Evolutionary conservation across 441 rosid genomes (phyloP), one percentile per base, ranked within the genome.

Genomic region (Populus tomentosa): DNA sequence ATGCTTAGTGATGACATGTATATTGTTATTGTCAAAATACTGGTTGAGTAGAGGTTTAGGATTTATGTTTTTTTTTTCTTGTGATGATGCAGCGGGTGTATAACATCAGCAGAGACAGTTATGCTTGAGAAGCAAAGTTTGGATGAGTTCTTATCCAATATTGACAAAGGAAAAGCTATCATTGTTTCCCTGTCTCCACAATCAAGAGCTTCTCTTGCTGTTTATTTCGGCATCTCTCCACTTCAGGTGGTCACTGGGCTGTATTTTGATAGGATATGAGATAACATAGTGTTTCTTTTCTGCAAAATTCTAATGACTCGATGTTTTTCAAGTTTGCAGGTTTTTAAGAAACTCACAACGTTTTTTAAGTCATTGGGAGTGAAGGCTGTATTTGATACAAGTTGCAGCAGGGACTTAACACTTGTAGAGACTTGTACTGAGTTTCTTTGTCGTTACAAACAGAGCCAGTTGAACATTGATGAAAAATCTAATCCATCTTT

Each of bases 101-200:
- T 96, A 67, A 94, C 99, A n/a, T 90, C 99, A 3, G 98, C 98
- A 1, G 99, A 96, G 87, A 89, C 98, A 0, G 92, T 94, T 75
- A 91, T 96, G 98, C 98, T 96, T 10, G 98, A 96, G 94, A 96
- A 92, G 85, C 98, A 96, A 81, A 92, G 98, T 86, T 87, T 88
- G 83, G 95, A 90, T 38, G 99, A 91, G 80, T 94, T 96, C 76
- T 88, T 96, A 74, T 87, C 91, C 28, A 88, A 89, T 56, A 84
- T 93, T 66, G 76, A 83, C 75, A 86, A 84, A 75, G 89, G 90
- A 80, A 96, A 88, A 75, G 83, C 88, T 6, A 87, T 91, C 23
- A 66, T 94, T 63, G 86, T 96, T 6, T 96, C 98, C 0, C 70
- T 94, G 53, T 94, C 99, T 24, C 95, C 97, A 4, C 98, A 94